Conservation (phyloP, 1,284 basidiomycete species). For the Malassezia restricta region DNA sequence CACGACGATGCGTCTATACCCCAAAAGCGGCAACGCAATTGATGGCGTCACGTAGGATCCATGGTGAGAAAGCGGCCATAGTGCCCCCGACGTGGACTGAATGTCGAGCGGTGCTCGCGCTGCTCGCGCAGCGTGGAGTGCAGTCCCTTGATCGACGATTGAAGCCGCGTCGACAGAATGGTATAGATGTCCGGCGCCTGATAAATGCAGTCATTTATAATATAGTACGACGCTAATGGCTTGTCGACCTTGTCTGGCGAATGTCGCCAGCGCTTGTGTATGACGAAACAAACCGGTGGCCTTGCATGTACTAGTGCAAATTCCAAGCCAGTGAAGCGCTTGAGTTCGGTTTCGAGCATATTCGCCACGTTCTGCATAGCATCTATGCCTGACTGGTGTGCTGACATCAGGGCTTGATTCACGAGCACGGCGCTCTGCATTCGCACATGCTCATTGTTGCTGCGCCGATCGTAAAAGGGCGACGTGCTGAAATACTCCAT, state of each 20-base stretch:
- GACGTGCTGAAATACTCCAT: slow-evolving; percentile 39
- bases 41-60: not conserved
- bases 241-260: slow-evolving; percentile 8
- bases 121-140: slow-evolving; percentile 18
- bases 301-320: slow-evolving; percentile 31
- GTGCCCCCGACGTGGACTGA: slow-evolving; percentile 32
- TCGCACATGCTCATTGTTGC: slow-evolving; percentile 41
- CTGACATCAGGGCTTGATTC: not conserved
- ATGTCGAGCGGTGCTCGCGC: slow-evolving; percentile 20
- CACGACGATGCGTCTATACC: not conserved
- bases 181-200: slow-evolving; percentile 39
- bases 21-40: not conserved
- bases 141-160: slow-evolving; percentile 29
- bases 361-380: slow-evolving; percentile 1
- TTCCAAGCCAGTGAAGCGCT: slow-evolving; percentile 33
- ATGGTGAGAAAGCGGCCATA: slow-evolving; percentile 26
- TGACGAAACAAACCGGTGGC: slow-evolving; percentile 25
- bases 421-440: slow-evolving; percentile 30
- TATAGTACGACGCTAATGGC: slow-evolving; percentile 31
- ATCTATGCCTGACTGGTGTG: slow-evolving; percentile 1
- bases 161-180: slow-evolving; percentile 26
- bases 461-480: slow-evolving; percentile 36
- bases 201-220: slow-evolving; percentile 34
- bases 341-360: slow-evolving; percentile 25
- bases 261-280: slow-evolving; percentile 30